Base-by-base conservation (phyloP, 2,329 filamentous ascomycete genomes). In the Raffaelea deltoideospora region DNA sequence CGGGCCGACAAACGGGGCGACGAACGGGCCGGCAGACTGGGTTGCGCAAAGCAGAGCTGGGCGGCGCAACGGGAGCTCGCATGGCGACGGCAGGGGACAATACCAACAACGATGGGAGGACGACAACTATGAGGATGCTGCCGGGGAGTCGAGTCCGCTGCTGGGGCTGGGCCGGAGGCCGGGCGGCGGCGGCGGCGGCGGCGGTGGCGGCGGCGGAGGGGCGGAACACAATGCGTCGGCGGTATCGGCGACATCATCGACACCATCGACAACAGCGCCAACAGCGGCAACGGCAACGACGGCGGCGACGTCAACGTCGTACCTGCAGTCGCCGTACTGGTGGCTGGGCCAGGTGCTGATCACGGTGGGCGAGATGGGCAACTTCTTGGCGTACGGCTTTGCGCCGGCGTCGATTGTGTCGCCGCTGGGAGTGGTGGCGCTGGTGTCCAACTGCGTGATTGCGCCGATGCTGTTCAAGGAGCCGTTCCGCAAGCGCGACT, bases 371-470 rank as follows among this genome's bases (percentile, higher is more conserved):
- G 90, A 98, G 61, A 79, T 82, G 52, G 90, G 90, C 35, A 98
- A 98, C 55, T 98, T 98, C 52, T 63, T 98, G 44, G 90, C 90
- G 1, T 98, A 98, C 52, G 90, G 90, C 19, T 98, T 98, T 54
- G 90, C 90, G 22, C 90, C 90, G 4, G 90, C 90, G 8, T 96
- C 90, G 13, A 95, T 98, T 49, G 90, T 98, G 30, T 95, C 87
- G 24, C 90, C 90, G 0, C 66, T 98, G 6, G 90, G 90, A 10
- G 90, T 98, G n/a, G 90, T 98, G 11, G 90, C 90, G 3, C 65
- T 98, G 43, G 78, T 98, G 32, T 94, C 87, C 31, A 98, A 98
- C 59, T 98, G 90, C 57, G 73, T 98, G 41, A 94, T 98, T 53
- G 90, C 90, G 3, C 90, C 90, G 1, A 76, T 90, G 43, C 77